phyloP scores from a whole-genome alignment of 768 basidiomycete genomes.

The Lactifluus piperatus region DNA sequence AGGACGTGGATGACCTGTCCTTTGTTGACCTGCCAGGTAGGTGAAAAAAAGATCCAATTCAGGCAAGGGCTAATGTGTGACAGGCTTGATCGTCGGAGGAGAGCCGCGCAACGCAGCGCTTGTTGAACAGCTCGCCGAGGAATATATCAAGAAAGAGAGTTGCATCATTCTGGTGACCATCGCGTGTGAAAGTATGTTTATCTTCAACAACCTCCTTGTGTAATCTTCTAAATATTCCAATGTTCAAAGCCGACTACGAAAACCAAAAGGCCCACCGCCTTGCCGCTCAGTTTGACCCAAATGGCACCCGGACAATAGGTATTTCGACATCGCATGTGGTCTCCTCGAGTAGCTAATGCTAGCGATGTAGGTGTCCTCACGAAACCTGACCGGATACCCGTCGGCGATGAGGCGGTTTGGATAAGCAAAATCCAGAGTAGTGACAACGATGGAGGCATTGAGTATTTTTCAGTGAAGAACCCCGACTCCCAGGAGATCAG shows the following conservation, averaged over 20 bases:
- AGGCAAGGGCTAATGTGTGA: not conserved
- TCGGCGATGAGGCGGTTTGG: slow-evolving; percentile 13
- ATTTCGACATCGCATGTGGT: slow-evolving; percentile 14
- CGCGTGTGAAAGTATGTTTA: slow-evolving; percentile 52
- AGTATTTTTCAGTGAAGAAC: slow-evolving; percentile 19
- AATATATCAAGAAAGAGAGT: slow-evolving; percentile 53
- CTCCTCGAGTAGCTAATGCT: not conserved
- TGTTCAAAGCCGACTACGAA: slow-evolving; percentile 58
- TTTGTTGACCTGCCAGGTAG: slow-evolving; percentile 36
- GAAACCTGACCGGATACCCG: slow-evolving; percentile 12
- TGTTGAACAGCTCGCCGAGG: slow-evolving; percentile 46
- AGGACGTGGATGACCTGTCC: slow-evolving; percentile 32
- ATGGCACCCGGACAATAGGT: slow-evolving; percentile 67
- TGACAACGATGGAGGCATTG: not conserved
- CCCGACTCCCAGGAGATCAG: slow-evolving; percentile 13
- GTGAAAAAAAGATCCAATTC: not conserved
- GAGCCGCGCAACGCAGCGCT: slow-evolving; percentile 52
- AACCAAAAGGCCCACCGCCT: slow-evolving; percentile 70
- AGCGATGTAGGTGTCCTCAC: slow-evolving; percentile 4
- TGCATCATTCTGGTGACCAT: slow-evolving; percentile 55
- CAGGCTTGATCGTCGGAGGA: slow-evolving; percentile 51
- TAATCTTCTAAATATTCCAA: not conserved
- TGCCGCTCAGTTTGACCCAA: slow-evolving; percentile 49
- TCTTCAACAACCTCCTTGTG: not conserved
- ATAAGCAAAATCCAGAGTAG: slow-evolving; percentile 4